phyloP scores from a whole-genome alignment of 2,329 filamentous ascomycete species.

The Raffaelea arxii region DNA sequence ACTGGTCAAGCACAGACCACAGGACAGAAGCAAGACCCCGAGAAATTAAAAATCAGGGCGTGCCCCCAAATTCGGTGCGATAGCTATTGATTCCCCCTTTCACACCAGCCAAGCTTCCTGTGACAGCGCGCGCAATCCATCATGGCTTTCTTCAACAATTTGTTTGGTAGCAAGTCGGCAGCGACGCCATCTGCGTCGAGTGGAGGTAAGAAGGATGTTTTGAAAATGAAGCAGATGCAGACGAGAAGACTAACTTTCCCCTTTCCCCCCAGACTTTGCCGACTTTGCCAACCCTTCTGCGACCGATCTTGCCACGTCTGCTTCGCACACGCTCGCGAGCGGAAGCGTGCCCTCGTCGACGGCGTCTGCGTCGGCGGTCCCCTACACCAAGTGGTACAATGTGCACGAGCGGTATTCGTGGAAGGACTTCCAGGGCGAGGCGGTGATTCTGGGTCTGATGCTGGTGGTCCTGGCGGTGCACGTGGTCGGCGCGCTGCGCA shows the following conservation, averaged over 20 bases:
- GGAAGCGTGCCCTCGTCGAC: constrained; percentile 30
- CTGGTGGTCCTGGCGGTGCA: constrained; percentile 68
- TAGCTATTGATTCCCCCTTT: no score
- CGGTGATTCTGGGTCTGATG: constrained; percentile 68
- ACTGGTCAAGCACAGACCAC: no score
- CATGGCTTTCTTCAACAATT: constrained; percentile 57
- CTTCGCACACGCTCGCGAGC: no score
- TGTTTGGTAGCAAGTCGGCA: constrained; percentile 57
- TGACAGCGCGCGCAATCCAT: no score
- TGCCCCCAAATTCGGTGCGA: no score
- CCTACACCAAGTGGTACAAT: constrained; percentile 94
- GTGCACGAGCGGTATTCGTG: constrained; percentile 82
- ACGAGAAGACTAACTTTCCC: constrained; percentile 5
- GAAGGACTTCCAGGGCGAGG: constrained; percentile 81
- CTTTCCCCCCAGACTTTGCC: constrained; percentile 62
- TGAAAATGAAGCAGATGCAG: neutral
- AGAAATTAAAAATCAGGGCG: no score
- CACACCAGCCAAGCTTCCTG: no score
- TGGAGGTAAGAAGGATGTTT: constrained; percentile 44
- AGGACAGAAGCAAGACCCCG: no score
- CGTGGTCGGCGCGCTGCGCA: constrained; percentile 68
- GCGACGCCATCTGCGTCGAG: constrained; percentile 37
- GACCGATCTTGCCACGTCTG: no score
- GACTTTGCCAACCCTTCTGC: constrained; percentile 76
- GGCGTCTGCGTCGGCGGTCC: constrained; percentile 26